phyloP scores from a whole-genome alignment of 768 basidiomycete genomes.

The Phanerodontia chrysosporium region DNA sequence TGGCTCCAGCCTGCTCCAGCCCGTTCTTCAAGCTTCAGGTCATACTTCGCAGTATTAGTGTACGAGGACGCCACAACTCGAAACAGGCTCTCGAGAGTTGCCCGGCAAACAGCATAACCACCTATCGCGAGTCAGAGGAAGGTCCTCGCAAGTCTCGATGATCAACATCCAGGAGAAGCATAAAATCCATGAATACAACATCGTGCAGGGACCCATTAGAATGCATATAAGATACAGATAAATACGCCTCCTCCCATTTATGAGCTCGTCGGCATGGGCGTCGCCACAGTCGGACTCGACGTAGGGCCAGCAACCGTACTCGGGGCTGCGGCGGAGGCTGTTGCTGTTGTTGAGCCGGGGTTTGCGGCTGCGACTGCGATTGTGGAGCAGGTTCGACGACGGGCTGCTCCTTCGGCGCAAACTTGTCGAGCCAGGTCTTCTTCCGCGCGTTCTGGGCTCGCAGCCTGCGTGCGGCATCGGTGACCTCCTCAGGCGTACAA shows the following conservation, averaged over 20 bases:
- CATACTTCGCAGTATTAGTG: no score
- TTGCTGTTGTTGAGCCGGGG: background rate
- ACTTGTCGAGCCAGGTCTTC: conserved; percentile 24
- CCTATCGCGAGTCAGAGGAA: no score
- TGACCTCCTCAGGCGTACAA: conserved; percentile 37
- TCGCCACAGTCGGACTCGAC: background rate
- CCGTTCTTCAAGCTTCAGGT: no score
- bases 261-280: background rate
- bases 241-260: background rate
- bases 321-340: background rate
- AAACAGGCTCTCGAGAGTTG: no score
- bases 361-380: background rate
- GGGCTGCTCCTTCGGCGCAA: conserved; percentile 4
- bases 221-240: background rate
- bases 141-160: background rate
- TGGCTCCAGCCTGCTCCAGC: no score
- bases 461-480: conserved; percentile 18
- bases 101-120: no score
- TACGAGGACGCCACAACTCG: no score
- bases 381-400: background rate
- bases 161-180: background rate
- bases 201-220: background rate
- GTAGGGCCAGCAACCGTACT: background rate
- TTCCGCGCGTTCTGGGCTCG: conserved; percentile 15
- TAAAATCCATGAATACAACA: conserved; percentile 3